Percentiles rank a stretch among this genome's conserved stretches.
phyloP scores from a whole-genome alignment of 805 yeast species.

The Maudiozyma pseudohumilis region DNA sequence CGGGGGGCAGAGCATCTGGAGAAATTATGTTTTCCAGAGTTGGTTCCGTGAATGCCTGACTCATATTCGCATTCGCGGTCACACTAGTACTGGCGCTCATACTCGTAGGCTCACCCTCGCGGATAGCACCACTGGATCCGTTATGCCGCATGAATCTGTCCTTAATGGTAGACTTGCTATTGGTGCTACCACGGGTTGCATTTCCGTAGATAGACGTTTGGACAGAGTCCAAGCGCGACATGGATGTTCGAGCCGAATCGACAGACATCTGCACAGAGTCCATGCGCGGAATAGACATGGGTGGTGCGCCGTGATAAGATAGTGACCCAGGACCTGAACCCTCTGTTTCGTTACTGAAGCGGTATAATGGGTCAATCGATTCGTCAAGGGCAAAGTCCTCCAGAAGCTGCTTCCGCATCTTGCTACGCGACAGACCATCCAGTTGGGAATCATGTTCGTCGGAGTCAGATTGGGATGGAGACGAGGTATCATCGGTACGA shows the following conservation, averaged over 20 bases:
- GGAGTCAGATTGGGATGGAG: slow-evolving; percentile 20
- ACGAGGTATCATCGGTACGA: neutral
- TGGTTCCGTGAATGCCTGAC: slow-evolving; percentile 2
- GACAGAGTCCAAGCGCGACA: neutral
- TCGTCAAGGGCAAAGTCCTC: slow-evolving; percentile 19
- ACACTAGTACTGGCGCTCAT: neutral
- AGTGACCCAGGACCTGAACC: no score
- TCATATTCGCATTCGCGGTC: no score
- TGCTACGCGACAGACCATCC: slow-evolving; percentile 22
- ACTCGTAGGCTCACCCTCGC: neutral
- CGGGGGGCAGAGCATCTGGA: slow-evolving; percentile 46
- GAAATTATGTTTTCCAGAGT: slow-evolving; percentile 51
- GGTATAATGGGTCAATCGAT: slow-evolving; percentile 25
- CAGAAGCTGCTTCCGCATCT: slow-evolving; percentile 15
- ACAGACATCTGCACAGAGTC: neutral
- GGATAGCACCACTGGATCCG: neutral
- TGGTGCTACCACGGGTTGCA: neutral
- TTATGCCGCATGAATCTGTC: neutral
- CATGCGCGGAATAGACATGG: neutral
- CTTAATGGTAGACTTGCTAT: neutral
- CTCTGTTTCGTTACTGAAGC: slow-evolving; percentile 3
- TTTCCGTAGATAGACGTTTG: neutral
- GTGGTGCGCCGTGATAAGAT: no score
- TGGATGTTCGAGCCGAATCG: neutral
- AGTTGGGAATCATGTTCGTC: slow-evolving; percentile 20